These are phyloP conservation scores for Diversispora epigaea DNA, from an alignment of 192 early-diverging fungal species.

Conservation along the genomic window DNA sequence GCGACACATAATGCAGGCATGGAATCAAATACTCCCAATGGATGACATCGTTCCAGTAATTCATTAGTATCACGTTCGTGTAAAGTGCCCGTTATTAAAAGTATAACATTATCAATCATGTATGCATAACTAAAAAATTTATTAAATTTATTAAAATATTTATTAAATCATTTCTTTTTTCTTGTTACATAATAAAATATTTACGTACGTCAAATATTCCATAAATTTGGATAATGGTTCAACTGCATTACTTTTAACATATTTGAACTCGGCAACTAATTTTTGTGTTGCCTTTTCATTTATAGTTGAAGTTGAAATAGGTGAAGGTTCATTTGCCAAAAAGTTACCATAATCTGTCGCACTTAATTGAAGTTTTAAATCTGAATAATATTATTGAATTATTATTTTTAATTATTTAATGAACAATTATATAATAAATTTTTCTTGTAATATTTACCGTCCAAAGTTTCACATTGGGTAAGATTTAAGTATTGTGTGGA, in stretches of 20 bases:
- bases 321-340: slow-evolving; percentile 94
- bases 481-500: slow-evolving; percentile 87
- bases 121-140: slow-evolving; percentile 74
- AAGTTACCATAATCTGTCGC: slow-evolving; percentile 95
- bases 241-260: slow-evolving; percentile 80
- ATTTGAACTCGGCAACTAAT: slow-evolving; percentile 90
- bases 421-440: background rate
- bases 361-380: slow-evolving; percentile 90
- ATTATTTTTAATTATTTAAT: background rate
- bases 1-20: slow-evolving; percentile 98
- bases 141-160: slow-evolving; percentile 16
- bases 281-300: slow-evolving; percentile 86
- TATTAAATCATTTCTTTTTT: background rate
- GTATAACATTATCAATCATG: slow-evolving; percentile 99
- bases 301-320: slow-evolving; percentile 89
- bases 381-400: slow-evolving; percentile 42
- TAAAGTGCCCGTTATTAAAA: slow-evolving; percentile 96
- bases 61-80: slow-evolving; percentile 98
- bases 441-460: slow-evolving; percentile 53
- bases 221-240: slow-evolving; percentile 86
- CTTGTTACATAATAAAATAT: background rate
- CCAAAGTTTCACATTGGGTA: slow-evolving; percentile 96
- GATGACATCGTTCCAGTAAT: slow-evolving; percentile 95
- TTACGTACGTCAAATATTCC: slow-evolving; percentile 92
- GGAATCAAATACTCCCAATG: slow-evolving; percentile 95